These are phyloP conservation scores for Pisolithus tinctorius DNA, from an alignment of 768 basidiomycete genomes.

Conservation along the genomic window DNA sequence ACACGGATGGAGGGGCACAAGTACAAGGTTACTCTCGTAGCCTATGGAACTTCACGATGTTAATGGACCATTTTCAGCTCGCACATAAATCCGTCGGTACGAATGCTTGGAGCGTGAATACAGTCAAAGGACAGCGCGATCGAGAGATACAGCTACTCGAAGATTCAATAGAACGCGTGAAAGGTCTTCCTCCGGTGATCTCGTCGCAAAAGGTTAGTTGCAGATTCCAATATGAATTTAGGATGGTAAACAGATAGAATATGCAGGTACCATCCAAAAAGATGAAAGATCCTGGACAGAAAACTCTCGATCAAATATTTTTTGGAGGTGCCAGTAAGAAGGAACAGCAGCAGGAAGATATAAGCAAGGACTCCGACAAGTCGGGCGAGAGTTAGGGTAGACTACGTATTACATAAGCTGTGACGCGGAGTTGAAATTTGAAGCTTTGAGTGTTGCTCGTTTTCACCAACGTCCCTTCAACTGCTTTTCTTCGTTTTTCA, in stretches of 20 bases:
- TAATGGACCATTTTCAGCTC: not conserved
- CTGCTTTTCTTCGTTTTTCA: not conserved
- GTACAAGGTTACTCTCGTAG: constrained; percentile 4
- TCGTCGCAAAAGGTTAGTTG: constrained; percentile 4
- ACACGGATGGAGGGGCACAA: constrained; percentile 8
- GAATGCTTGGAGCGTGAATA: constrained; percentile 4
- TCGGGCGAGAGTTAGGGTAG: too few species aligned
- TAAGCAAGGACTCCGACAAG: not conserved
- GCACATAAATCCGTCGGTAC: constrained; percentile 5
- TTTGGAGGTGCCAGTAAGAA: not conserved
- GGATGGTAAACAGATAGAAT: not conserved
- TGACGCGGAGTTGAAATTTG: not conserved
- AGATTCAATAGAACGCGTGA: constrained; percentile 3
- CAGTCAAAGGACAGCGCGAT: constrained; percentile 6
- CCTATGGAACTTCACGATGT: not conserved
- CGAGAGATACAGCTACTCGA: constrained; percentile 7
- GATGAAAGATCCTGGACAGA: not conserved
- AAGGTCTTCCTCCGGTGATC: constrained; percentile 5
- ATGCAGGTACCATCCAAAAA: not conserved
- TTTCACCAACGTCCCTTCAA: not conserved
- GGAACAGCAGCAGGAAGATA: not conserved
- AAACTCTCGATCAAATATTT: constrained; percentile 1
- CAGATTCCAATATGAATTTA: not conserved
- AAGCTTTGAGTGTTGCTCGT: not conserved
- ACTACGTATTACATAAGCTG: too few species aligned